Percentiles rank a stretch among this genome's conserved stretches.
Conservation (phyloP, 306 rosid genomes). For the Sophora flavescens region DNA sequence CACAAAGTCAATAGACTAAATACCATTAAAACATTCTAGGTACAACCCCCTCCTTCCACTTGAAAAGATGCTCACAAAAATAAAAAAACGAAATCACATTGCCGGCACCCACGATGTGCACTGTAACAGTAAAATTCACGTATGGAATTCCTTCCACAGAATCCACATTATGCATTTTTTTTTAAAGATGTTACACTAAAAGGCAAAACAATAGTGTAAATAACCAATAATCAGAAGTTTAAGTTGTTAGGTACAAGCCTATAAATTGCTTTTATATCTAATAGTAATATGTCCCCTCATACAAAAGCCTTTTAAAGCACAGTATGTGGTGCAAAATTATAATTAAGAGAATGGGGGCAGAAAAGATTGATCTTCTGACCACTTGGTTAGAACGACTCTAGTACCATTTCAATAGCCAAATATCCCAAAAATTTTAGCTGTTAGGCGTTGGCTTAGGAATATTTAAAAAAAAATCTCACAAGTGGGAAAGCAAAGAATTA, state of each 20-base stretch:
- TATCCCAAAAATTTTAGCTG: background rate
- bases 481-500: background rate
- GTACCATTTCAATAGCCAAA: background rate
- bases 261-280: background rate
- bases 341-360: background rate
- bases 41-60: background rate
- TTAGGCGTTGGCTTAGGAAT: background rate
- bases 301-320: background rate
- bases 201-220: background rate
- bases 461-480: background rate
- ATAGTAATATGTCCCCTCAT: background rate
- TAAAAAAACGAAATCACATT: background rate
- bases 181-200: slow-evolving; percentile 13
- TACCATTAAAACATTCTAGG: slow-evolving; percentile 6
- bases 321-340: background rate
- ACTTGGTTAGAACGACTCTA: background rate
- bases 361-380: background rate
- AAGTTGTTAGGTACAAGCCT: background rate
- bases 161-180: background rate
- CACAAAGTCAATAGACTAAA: slow-evolving; percentile 11
- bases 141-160: background rate
- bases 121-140: slow-evolving; percentile 7
- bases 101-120: background rate
- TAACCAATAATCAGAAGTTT: background rate
- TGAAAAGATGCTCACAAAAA: background rate